A percentile compares a stretch with the other conserved stretches of the same genome.
These are phyloP conservation scores for Phytophthora aleatoria DNA, from an alignment of 352 stramenopile species.

Conservation along the genomic window DNA sequence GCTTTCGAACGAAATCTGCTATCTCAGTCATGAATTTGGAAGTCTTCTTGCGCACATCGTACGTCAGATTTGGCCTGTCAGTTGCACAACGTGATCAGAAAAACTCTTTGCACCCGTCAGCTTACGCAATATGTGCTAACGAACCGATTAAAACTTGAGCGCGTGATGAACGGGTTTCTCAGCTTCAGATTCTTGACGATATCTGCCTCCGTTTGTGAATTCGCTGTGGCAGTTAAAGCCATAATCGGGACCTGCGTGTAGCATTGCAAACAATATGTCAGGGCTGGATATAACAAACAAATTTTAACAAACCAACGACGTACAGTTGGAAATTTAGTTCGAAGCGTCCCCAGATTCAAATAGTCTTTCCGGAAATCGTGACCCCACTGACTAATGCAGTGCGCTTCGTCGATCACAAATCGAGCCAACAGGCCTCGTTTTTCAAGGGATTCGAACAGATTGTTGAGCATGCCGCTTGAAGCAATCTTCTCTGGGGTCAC, in stretches of 20 bases:
- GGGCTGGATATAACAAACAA: conserved; percentile 1
- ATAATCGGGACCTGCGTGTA: conserved; percentile 80
- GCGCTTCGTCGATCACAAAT: conserved; percentile 97
- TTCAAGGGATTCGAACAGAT: conserved; percentile 84
- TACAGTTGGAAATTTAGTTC: conserved; percentile 93
- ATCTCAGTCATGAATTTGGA: conserved; percentile 85
- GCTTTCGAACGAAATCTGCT: conserved; percentile 72
- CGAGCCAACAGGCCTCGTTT: conserved; percentile 89
- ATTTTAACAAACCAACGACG: conserved; percentile 3
- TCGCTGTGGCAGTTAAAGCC: conserved; percentile 88
- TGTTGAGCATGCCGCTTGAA: conserved; percentile 83
- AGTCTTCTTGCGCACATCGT: conserved; percentile 83
- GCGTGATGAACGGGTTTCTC: conserved; percentile 75
- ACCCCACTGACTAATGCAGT: conserved; percentile 98
- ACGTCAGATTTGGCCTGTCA: conserved; percentile 79
- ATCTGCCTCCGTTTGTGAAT: conserved; percentile 81
- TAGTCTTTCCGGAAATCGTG: conserved; percentile 99
- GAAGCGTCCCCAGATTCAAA: conserved; percentile 91
- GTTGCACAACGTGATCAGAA: conserved; percentile 17
- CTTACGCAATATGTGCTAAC: neutral
- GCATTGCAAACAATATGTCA: neutral
- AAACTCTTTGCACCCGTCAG: neutral
- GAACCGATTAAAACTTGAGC: conserved; percentile 89
- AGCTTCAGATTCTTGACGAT: conserved; percentile 84
- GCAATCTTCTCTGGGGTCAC: conserved; percentile 98